Evolutionary conservation across 352 stramenopile genomes (phyloP), one percentile per base, ranked within the genome.

Genomic region (Stramenopiles sp.): DNA sequence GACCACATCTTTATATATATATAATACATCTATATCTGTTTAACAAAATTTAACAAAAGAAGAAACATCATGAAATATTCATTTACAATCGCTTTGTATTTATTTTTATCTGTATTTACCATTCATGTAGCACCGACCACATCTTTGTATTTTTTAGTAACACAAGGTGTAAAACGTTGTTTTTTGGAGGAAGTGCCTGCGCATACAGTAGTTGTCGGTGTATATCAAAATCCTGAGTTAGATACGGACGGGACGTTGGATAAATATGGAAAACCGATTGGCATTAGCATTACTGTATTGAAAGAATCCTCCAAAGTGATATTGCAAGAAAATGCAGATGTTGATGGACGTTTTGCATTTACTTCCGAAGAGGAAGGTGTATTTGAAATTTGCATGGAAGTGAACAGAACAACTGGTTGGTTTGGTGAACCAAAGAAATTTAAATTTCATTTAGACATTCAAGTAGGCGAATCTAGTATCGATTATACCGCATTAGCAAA

Each of bases 171-270:
- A 31, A 84, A 91, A 80, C 87, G 88, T 38, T 94, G 89, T 82
- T 94, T 92, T 38, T 82, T 92, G 31, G 83, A 88, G 32, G 88
- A 93, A 81, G 83, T 93, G n/a, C 88, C 89, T 0, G 84, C 84
- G 7, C 80, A 84, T n/a, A 94, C 89, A 31, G 83, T 87, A 43
- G 87, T 94, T 81, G 87, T 88, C 74, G 88, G 85, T 30, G 87
- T 91, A 80, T 94, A 92, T 69, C 86, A 93, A 79, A 93, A 89
- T 31, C 89, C 88, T n/a, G 89, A 94, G 81, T 91, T 69, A 23
- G 53, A 69, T 27, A 69, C 20, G 20, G 53, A 69, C 53, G 53
- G 53, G 27, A 69, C 53, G 53, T 69, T 69, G 20, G 53, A 69
- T 27, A 23, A 20, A 27, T 69, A 20, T 27, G 53, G 53, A 27